Conservation (phyloP, 2,329 filamentous ascomycete species). For the Domatiomyces globalis region DNA sequence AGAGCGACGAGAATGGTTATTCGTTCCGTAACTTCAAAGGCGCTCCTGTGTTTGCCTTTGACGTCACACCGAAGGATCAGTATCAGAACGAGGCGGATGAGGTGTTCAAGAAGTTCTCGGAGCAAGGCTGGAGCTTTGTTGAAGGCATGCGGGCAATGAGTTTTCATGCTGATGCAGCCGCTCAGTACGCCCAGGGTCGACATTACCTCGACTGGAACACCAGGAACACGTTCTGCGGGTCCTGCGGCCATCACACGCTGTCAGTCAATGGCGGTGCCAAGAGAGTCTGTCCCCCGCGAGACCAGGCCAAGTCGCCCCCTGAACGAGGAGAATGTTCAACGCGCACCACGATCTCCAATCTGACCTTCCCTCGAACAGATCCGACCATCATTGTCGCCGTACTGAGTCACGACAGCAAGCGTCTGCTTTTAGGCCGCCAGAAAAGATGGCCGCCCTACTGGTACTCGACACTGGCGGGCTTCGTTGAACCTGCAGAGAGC, state of each 20-base stretch:
- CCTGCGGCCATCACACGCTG: slow-evolving; percentile 71
- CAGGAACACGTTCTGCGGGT: slow-evolving; percentile 81
- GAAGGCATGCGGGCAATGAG: slow-evolving; percentile 50
- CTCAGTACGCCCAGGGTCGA: slow-evolving; percentile 78
- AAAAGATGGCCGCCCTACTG: slow-evolving; percentile 70
- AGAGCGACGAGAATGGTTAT: slow-evolving; percentile 36
- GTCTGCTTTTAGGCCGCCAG: slow-evolving; percentile 69
- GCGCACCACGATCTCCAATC: slow-evolving; percentile 72
- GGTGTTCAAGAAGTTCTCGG: slow-evolving; percentile 46
- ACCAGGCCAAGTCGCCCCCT: slow-evolving; percentile 29
- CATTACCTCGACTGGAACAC: slow-evolving; percentile 88
- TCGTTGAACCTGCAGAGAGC: slow-evolving; percentile 72
- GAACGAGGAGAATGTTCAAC: slow-evolving; percentile 62
- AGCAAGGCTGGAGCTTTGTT: slow-evolving; percentile 50
- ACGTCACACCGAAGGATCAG: slow-evolving; percentile 60
- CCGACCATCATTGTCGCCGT: slow-evolving; percentile 93
- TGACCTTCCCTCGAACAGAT: slow-evolving; percentile 83
- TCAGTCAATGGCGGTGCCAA: slow-evolving; percentile 32
- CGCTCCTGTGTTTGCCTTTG: slow-evolving; percentile 74
- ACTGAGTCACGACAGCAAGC: slow-evolving; percentile 62
- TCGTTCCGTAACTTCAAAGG: slow-evolving; percentile 53
- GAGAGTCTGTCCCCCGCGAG: slow-evolving; percentile 31
- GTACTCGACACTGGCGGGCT: slow-evolving; percentile 81
- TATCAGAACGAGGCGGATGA: slow-evolving; percentile 48
- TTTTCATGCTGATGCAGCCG: slow-evolving; percentile 52